Percentiles rank a stretch among this genome's conserved stretches.
phyloP scores from a whole-genome alignment of 306 rosid genomes.

The Fragaria iinumae region DNA sequence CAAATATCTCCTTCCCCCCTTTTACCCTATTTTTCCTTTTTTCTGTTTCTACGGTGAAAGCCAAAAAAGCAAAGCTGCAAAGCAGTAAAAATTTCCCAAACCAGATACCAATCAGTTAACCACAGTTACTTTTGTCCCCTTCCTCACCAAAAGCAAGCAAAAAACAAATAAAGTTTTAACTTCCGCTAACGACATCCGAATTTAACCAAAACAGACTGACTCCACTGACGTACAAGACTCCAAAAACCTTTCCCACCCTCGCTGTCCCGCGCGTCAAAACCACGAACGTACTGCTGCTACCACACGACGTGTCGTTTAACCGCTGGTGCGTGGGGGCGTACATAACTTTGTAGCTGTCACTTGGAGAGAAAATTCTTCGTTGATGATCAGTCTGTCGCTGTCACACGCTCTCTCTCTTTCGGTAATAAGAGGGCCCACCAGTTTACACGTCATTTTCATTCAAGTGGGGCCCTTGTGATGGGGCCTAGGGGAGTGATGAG shows the following conservation, averaged over 20 bases:
- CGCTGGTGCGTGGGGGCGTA: not conserved
- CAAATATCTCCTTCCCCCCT: not conserved
- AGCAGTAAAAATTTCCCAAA: not conserved
- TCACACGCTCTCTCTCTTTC: slow-evolving; percentile 1
- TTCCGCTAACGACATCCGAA: slow-evolving; percentile 14
- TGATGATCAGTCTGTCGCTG: slow-evolving; percentile 42
- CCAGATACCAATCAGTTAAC: not conserved
- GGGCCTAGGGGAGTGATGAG: slow-evolving; percentile 30
- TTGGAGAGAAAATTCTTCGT: slow-evolving; percentile 14
- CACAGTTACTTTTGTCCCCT: not conserved
- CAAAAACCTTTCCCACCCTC: not conserved
- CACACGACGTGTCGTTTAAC: slow-evolving; percentile 17
- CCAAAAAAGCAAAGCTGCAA: not conserved
- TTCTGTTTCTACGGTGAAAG: not conserved
- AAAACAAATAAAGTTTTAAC: not conserved
- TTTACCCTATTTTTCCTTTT: not conserved
- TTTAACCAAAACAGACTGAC: slow-evolving; percentile 3
- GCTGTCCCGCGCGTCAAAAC: not conserved
- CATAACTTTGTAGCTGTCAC: slow-evolving; percentile 3
- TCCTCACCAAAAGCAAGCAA: too few relatives aligned
- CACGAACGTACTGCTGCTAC: not conserved
- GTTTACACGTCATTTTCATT: slow-evolving; percentile 22
- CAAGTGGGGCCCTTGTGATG: slow-evolving; percentile 33
- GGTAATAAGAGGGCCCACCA: too few relatives aligned
- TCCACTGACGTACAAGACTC: not conserved